phyloP scores from a whole-genome alignment of 331 rosid species.

The Dryas integrifolia region DNA sequence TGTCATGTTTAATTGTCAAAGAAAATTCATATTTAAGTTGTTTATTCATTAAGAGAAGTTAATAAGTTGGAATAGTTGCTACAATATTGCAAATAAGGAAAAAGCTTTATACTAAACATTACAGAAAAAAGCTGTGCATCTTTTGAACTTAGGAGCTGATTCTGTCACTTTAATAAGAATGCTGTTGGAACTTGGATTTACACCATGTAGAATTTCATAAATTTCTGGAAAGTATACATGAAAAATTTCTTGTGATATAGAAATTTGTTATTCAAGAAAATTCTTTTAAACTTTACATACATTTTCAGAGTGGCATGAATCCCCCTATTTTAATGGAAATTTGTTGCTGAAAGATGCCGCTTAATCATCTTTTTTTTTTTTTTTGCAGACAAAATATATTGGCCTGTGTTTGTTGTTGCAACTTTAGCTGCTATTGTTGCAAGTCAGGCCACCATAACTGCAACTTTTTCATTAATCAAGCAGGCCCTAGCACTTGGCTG shows the following conservation, averaged over 20 bases:
- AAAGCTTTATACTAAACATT: no score
- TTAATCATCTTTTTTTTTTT: neutral
- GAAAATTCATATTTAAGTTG: neutral
- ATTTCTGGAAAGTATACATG: neutral
- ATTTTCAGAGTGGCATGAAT: neutral
- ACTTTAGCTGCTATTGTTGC: conserved; percentile 29
- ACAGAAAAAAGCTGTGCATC: no score
- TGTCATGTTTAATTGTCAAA: neutral
- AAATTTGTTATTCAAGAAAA: neutral
- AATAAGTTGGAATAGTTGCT: no score
- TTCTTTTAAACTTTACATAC: neutral
- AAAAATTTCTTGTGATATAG: neutral
- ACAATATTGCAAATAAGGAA: no score
- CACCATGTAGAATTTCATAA: no score
- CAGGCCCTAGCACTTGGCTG: conserved; percentile 35
- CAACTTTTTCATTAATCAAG: conserved; percentile 29
- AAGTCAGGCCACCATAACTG: conserved; percentile 31
- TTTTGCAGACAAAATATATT: conserved; percentile 16
- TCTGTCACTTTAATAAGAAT: neutral
- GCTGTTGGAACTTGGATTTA: neutral
- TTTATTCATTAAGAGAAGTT: neutral
- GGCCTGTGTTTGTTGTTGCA: conserved; percentile 30
- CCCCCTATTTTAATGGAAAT: neutral
- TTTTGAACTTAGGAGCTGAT: neutral
- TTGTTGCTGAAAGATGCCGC: neutral